Evolutionary conservation across 225 moss, liverwort and hornwort species (phyloP), one percentile per base, ranked within the genome.

Genomic region (Physcomitrellopsis africana): DNA sequence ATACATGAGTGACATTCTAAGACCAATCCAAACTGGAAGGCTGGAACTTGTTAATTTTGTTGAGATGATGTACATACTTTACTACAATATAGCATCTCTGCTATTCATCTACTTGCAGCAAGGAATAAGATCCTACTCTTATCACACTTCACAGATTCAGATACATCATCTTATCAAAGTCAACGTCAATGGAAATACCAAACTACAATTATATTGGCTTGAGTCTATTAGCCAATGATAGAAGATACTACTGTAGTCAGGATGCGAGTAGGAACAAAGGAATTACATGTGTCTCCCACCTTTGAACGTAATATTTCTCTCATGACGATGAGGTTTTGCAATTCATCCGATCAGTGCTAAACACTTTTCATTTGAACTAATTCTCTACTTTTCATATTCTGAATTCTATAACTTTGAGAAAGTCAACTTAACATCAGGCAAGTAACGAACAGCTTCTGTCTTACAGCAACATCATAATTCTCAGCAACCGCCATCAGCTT

Each of bases 391-490:
- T 54, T 51, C 44, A 26, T 58, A 22, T 72, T 48, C 49, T 61
- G 67, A 27, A 61, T 2, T 32, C 8, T 41, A 32, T 10, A 51
- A 4, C 17, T 26, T 41, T 13, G 1, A 32, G 14, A 48, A 60
- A 67, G 7, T 45, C 62, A 66, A 16, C 56, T 37, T 24, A 37
- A 68, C 9, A 47, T 32, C 59, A 68, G 29, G 41, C 19, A 65
- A 60, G 68, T 41, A 58, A 15, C 66, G 53, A 17, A 19, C 44
- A 57, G 27, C 24, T 70, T 62, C 74, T 65, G 53, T 51, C 89
- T 86, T 94, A 99, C 94, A 23, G 99, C 99, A 80, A 99, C 80
- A 56, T 99, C 85, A 80, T 89, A 83, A 55, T 92, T 78, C 46
- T 93, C 90, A 59, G 95, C 89, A 69, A 99, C 78, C 56, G 83